These are phyloP conservation scores for Penicillium sclerotiorum DNA, from an alignment of 2,329 filamentous ascomycete species.

Conservation along the genomic window DNA sequence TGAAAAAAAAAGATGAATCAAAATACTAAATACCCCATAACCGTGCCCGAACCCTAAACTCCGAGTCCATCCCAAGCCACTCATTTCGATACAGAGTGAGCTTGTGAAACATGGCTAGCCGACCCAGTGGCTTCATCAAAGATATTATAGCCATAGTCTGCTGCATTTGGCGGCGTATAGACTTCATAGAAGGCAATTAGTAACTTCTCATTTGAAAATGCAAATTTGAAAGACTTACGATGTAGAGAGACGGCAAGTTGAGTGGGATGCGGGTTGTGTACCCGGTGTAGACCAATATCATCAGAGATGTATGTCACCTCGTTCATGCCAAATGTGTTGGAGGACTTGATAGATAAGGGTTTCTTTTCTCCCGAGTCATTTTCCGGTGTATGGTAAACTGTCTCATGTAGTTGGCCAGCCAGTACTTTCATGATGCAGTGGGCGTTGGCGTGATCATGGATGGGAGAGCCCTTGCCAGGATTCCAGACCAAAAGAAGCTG, in stretches of 20 bases:
- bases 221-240: conserved; percentile 20
- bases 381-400: conserved; percentile 28
- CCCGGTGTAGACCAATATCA: conserved; percentile 35
- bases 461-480: conserved; percentile 37
- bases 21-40: no score
- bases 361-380: conserved; percentile 7
- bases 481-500: conserved; percentile 39
- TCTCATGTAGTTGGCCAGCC: conserved; percentile 32
- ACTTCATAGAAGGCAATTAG: conserved; percentile 25
- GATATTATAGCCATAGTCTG: conserved; percentile 37
- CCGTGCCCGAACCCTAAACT: no score
- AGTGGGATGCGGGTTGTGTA: conserved; percentile 30
- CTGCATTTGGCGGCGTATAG: conserved; percentile 38
- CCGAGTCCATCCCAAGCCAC: background rate
- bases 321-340: conserved; percentile 27
- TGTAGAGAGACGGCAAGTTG: conserved; percentile 37
- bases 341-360: conserved; percentile 29
- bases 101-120: conserved; percentile 31
- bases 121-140: conserved; percentile 33
- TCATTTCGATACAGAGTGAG: conserved; percentile 15
- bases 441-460: conserved; percentile 41
- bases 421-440: conserved; percentile 43
- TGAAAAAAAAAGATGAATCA: no score
- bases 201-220: background rate
- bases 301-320: conserved; percentile 38